Conservation (phyloP, 306 rosid genomes). For the Datisca glomerata region DNA sequence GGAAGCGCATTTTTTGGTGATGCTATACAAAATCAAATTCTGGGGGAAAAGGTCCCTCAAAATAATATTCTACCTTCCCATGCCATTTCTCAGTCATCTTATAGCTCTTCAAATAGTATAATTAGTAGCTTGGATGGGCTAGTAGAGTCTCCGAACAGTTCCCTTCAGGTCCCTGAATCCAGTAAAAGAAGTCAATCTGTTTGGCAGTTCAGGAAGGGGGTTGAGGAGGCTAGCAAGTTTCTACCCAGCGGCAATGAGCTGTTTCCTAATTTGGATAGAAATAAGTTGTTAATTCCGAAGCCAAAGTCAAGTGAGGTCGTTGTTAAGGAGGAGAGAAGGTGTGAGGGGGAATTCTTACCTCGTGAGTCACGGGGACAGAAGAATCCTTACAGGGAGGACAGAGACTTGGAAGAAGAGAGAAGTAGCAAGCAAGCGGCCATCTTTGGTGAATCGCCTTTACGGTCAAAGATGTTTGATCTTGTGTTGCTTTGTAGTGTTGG, state of each 20-base stretch:
- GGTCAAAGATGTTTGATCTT: slow-evolving; percentile 47
- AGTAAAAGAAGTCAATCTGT: slow-evolving; percentile 52
- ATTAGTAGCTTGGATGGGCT: slow-evolving; percentile 39
- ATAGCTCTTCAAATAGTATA: slow-evolving; percentile 45
- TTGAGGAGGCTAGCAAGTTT: slow-evolving; percentile 81
- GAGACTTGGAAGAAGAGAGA: slow-evolving; percentile 50
- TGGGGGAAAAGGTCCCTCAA: slow-evolving; percentile 23
- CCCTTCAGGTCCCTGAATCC: slow-evolving; percentile 29
- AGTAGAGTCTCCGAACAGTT: slow-evolving; percentile 52
- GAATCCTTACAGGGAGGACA: slow-evolving; percentile 35
- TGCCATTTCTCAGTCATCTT: slow-evolving; percentile 36
- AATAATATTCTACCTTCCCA: slow-evolving; percentile 17
- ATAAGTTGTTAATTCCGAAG: slow-evolving; percentile 14
- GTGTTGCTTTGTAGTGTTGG: slow-evolving; percentile 47
- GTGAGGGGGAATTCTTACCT: slow-evolving; percentile 16
- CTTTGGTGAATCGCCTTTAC: slow-evolving; percentile 45
- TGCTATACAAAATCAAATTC: slow-evolving; percentile 17
- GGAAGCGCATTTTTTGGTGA: slow-evolving; percentile 20
- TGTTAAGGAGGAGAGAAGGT: slow-evolving; percentile 38
- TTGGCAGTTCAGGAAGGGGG: slow-evolving; percentile 74
- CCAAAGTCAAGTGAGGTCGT: slow-evolving; percentile 15
- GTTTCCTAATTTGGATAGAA: slow-evolving; percentile 26
- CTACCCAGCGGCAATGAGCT: slow-evolving; percentile 48
- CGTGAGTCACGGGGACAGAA: slow-evolving; percentile 43
- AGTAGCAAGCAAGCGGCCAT: slow-evolving; percentile 72